Conservation (phyloP, 2,329 filamentous ascomycete species). For the Podosphaera aphanis region DNA sequence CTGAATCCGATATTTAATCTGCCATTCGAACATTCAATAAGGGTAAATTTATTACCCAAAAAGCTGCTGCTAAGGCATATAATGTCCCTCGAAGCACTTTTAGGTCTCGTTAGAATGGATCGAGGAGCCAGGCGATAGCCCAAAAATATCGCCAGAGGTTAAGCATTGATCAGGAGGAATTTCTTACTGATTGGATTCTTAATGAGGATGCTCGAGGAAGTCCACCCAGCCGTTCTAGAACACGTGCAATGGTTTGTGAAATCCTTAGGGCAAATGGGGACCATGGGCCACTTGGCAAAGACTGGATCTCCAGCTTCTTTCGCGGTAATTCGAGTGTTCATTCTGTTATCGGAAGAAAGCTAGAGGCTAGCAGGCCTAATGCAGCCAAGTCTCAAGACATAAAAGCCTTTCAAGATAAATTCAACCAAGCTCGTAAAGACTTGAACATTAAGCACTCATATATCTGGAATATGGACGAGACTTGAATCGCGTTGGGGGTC, state of each 20-base stretch:
- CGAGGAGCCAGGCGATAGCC: background rate
- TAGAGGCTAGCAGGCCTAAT: background rate
- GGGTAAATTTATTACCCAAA: background rate
- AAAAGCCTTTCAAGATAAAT: background rate
- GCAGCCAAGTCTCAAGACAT: background rate
- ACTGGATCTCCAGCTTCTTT: background rate
- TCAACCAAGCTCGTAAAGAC: background rate
- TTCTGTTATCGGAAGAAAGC: background rate
- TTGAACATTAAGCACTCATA: background rate
- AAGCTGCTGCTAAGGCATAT: background rate
- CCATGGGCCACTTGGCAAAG: background rate
- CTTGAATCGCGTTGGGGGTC: background rate
- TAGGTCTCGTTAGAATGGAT: background rate
- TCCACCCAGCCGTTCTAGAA: background rate
- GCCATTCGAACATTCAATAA: background rate
- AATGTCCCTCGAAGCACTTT: background rate
- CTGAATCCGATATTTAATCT: background rate
- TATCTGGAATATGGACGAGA: background rate
- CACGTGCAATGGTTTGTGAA: background rate
- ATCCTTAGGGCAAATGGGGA: background rate
- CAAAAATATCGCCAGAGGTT: background rate
- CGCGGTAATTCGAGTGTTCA: background rate
- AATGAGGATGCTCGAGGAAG: background rate
- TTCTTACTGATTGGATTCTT: background rate
- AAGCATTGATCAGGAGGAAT: background rate